Conservation (phyloP, 2,329 filamentous ascomycete genomes). For the Ramularia endophylla region DNA sequence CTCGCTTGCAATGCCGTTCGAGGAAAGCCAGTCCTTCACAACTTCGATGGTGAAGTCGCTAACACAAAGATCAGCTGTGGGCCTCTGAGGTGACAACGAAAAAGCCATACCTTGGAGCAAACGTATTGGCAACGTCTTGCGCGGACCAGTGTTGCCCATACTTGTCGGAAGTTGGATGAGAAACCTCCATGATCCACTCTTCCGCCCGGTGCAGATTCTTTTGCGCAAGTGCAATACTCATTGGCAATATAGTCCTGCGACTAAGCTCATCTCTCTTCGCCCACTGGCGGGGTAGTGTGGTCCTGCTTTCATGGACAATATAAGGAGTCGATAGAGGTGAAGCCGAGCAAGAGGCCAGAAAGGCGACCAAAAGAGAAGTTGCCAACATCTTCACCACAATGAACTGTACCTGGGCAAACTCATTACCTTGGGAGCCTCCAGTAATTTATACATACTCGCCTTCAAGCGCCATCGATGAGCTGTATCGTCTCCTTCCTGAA, state of each 20-base stretch:
- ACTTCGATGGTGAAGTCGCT: constrained; percentile 33
- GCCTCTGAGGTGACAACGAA: not conserved
- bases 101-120: constrained; percentile 32
- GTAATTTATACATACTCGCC: too few species aligned
- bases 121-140: constrained; percentile 39
- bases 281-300: constrained; percentile 25
- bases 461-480: too few species aligned
- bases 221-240: constrained; percentile 32
- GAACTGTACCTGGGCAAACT: too few species aligned
- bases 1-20: constrained; percentile 44
- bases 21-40: constrained; percentile 50
- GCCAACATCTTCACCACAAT: constrained; percentile 5
- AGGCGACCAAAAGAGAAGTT: constrained; percentile 2
- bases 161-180: constrained; percentile 37
- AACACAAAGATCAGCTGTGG: constrained; percentile 1
- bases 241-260: constrained; percentile 26
- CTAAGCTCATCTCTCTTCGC: constrained; percentile 22
- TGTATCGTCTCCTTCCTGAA: too few species aligned
- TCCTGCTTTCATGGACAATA: constrained; percentile 29
- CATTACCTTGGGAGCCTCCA: too few species aligned
- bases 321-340: constrained; percentile 20
- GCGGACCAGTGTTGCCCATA: constrained; percentile 40
- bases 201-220: constrained; percentile 30
- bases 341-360: constrained; percentile 16
- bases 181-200: constrained; percentile 33